Evolutionary conservation across 371 early-diverging fungal species (phyloP), one percentile per base, ranked within the genome.

Genomic region (Phascolomyces articulosus): DNA sequence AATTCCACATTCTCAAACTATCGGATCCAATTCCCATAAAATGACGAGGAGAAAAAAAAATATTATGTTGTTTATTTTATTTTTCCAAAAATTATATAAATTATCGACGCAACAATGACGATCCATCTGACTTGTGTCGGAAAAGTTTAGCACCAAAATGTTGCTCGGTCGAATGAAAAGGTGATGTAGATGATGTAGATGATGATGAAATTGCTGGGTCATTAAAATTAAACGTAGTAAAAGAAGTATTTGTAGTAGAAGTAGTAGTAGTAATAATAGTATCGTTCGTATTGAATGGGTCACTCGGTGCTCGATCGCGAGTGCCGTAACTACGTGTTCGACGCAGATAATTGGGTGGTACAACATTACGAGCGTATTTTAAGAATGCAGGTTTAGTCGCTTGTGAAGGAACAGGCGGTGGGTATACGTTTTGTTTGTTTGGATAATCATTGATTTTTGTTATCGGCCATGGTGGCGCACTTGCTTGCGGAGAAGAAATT

Each of bases 351-450:
- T 48, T 66, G 11, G 63, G 62, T 7, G 60, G 60, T 20, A 63
- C 67, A 3, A 62, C 63, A 27, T 71, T 67, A 61, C 75, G 66
- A 21, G 80, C 61, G 48, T 80, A 80, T 56, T 72, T 75, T 8
- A 71, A 78, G 48, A 70, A 75, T 49, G 66, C 63, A 53, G 81
- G 78, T 47, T 80, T 80, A 4, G 76, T 80, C 28, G 67, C 47
- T 66, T 80, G 81, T 34, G 67, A 60, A 24, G 81, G 81, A 26
- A 80, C 78, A 58, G 78, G 75, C 20, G 78, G 81, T 11, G 81
- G 77, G 55, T 71, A 70, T 60, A 73, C 55, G 41, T 68, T 55
- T 24, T 64, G 40, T 59, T 66, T 53, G 58, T 76, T 78, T 15
- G 74, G 73, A 38, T 71, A 68, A 18, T 67, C 29, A 66, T 80